These are phyloP conservation scores for Akanthomyces lecanii DNA, from an alignment of 2,329 filamentous ascomycete genomes.

Conservation along the genomic window DNA sequence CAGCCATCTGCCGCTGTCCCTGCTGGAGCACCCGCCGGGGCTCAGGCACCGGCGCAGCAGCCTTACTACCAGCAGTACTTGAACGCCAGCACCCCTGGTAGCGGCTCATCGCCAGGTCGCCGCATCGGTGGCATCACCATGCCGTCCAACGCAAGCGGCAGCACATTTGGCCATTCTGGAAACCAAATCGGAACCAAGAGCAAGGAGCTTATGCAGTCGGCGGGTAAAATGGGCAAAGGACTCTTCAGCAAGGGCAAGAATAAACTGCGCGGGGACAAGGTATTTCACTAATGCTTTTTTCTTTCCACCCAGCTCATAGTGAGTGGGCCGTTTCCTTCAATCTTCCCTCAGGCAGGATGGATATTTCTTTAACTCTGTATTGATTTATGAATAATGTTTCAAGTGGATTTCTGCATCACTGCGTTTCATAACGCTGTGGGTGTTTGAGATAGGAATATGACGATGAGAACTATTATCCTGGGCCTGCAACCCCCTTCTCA, in stretches of 20 bases:
- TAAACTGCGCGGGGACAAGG: conserved; percentile 81
- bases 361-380: conserved; percentile 17
- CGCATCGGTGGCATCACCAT: conserved; percentile 33
- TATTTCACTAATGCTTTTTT: conserved; percentile 64
- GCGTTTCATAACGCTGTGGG: conserved; percentile 31
- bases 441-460: conserved; percentile 41
- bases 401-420: conserved; percentile 27
- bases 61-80: conserved; percentile 56
- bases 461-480: conserved; percentile 27
- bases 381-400: conserved; percentile 21
- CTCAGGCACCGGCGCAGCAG: conserved; percentile 34
- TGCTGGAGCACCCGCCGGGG: conserved; percentile 22
- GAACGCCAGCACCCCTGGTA: conserved; percentile 41
- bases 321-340: conserved; percentile 20
- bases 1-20: conserved; percentile 14
- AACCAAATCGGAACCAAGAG: conserved; percentile 74
- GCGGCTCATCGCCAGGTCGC: conserved; percentile 32
- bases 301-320: conserved; percentile 22
- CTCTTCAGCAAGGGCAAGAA: conserved; percentile 86
- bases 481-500: conserved; percentile 22
- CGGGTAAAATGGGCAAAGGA: conserved; percentile 86
- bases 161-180: conserved; percentile 50
- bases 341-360: conserved; percentile 16
- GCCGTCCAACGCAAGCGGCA: conserved; percentile 37
- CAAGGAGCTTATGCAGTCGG: conserved; percentile 83